These are phyloP conservation scores for Thozetella sp. DNA, from an alignment of 495 filamentous ascomycete species.

Conservation along the genomic window DNA sequence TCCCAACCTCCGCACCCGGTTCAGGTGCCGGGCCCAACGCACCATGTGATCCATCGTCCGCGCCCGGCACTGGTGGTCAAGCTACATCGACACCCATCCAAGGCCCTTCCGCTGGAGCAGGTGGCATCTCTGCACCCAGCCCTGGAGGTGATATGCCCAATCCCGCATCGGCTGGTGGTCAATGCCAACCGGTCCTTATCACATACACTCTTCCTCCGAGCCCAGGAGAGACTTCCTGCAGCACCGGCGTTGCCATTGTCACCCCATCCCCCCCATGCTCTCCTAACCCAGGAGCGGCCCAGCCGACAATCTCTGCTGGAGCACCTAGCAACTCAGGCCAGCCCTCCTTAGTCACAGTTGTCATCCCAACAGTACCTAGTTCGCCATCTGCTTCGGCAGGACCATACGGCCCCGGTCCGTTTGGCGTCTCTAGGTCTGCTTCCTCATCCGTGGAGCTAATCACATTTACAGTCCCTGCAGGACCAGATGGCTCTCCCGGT, in stretches of 20 bases:
- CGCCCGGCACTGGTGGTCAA: background rate
- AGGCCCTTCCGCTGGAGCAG: background rate
- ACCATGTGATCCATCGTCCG: too few relatives aligned
- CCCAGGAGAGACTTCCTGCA: too few relatives aligned
- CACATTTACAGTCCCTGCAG: constrained; percentile 16
- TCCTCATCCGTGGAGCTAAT: constrained; percentile 8
- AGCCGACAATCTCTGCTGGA: too few relatives aligned
- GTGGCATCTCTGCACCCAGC: background rate
- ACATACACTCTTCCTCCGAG: background rate
- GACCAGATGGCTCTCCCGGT: constrained; percentile 9
- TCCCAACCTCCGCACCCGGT: background rate
- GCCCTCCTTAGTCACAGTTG: background rate
- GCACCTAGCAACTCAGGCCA: background rate
- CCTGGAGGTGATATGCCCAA: background rate
- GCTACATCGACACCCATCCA: too few relatives aligned
- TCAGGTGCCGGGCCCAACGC: background rate
- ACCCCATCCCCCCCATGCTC: background rate
- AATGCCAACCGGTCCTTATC: background rate
- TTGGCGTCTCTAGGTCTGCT: background rate
- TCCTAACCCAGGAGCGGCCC: background rate
- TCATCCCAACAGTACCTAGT: too few relatives aligned
- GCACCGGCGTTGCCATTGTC: too few relatives aligned
- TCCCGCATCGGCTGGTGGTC: background rate
- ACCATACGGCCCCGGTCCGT: constrained; percentile 4
- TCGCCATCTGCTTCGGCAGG: too few relatives aligned